phyloP scores from a whole-genome alignment of 2,329 filamentous ascomycete genomes.

The Cladosporium austrohemisphaericum region DNA sequence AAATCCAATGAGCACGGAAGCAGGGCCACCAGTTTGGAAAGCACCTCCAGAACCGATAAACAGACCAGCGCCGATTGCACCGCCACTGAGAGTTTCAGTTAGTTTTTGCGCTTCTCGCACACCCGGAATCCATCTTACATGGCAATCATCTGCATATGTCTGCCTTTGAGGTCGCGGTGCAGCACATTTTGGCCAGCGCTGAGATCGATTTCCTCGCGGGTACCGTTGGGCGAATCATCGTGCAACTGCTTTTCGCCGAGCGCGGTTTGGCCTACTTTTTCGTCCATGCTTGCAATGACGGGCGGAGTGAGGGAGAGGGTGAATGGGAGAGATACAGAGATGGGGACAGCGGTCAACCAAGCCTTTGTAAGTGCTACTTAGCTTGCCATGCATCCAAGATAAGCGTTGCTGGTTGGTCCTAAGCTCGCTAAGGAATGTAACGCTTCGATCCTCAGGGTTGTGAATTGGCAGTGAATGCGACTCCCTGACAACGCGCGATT shows the following conservation, averaged over 20 bases:
- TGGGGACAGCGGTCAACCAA: conserved; percentile 2
- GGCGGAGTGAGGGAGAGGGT: background rate
- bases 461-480: background rate
- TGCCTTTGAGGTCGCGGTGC: conserved; percentile 29
- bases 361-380: conserved; percentile 10
- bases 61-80: conserved; percentile 32
- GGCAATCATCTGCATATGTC: conserved; percentile 38
- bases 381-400: conserved; percentile 9
- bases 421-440: conserved; percentile 7
- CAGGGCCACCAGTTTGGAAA: conserved; percentile 31
- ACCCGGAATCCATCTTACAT: conserved; percentile 21
- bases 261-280: background rate
- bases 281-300: background rate
- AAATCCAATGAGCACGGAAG: conserved; percentile 31
- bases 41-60: conserved; percentile 29
- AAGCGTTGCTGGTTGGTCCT: conserved; percentile 6
- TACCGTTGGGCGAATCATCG: conserved; percentile 7
- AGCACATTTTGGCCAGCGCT: conserved; percentile 15
- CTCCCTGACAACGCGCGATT: background rate
- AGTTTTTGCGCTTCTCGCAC: background rate
- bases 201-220: background rate
- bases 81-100: conserved; percentile 11
- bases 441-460: background rate
- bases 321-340: background rate
- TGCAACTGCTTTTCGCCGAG: conserved; percentile 11